Evolutionary conservation across 2,329 filamentous ascomycete species (phyloP).

Genomic region (Fusarium mangiferae): DNA sequence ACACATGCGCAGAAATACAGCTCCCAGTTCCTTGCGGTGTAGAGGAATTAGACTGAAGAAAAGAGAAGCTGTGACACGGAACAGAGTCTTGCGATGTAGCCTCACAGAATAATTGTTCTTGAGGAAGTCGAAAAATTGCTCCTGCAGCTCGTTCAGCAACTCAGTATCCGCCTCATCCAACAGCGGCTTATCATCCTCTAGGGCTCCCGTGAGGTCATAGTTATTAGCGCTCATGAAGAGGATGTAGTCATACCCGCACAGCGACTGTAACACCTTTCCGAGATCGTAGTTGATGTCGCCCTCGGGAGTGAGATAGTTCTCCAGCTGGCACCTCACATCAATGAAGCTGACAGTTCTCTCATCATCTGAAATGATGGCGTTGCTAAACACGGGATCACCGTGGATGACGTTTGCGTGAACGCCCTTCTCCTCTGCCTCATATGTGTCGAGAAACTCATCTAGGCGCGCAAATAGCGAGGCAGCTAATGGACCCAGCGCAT

Average conservation of each 20-base stretch:
- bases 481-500: neutral
- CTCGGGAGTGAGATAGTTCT: neutral
- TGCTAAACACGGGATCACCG: neutral
- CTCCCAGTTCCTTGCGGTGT: neutral
- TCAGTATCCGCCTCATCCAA: neutral
- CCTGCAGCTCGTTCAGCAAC: neutral
- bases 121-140: neutral
- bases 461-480: neutral
- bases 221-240: neutral
- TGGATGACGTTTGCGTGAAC: neutral
- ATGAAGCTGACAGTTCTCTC: neutral
- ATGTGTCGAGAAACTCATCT: neutral
- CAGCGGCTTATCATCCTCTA: neutral
- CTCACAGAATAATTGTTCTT: neutral
- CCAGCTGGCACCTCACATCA: neutral
- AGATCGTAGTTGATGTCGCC: neutral
- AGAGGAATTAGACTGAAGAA: neutral
- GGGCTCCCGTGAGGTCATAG: neutral
- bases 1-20: neutral
- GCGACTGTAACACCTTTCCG: neutral
- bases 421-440: neutral
- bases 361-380: neutral
- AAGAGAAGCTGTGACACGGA: neutral
- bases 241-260: neutral
- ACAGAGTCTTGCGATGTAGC: neutral